Evolutionary conservation across 176 grass and related monocot genomes (phyloP), one percentile per base, ranked within the genome.

Genomic region (Eremochloa ophiuroides): DNA sequence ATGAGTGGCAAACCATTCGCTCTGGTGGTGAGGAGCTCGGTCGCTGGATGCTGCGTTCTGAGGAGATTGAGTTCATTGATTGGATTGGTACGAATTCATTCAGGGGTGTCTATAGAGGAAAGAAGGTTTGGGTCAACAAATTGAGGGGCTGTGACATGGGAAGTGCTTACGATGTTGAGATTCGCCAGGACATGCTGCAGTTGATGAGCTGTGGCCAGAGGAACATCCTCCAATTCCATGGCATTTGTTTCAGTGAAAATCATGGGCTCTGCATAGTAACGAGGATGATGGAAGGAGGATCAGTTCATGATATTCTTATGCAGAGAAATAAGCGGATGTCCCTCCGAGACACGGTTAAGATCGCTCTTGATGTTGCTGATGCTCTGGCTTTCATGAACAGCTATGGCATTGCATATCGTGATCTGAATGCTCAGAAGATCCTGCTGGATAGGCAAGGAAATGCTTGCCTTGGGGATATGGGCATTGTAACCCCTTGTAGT

Each of bases 401-500:
- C 70, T 94, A 93, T 55, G 91, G 90, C 38, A 88, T 99, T 39
- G 82, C 91, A 3, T 99, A 99, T 69, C 87, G 93, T 33, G 93
- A 95, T 81, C 88, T 99, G 69, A 99, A 95, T 25, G 85, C 93
- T 44, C 87, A 74, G n/a, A 82, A 83, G 44, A 95, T 99, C 85
- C 87, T 99, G 23, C 79, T 99, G 29, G 96, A 95, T 63, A 88
- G 83, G 59, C 90, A 93, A 56, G 93, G 91, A 28, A 99, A 93
- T 85, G 93, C 96, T 72, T 95, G 86, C 84, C 85, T 99, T 31
- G 96, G 96, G 15, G 96, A 99, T 80, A 99, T 95, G 96, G 96
- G 96, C 33, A 85, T 90, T 71, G 89, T 99, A 86, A 88, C 85
- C 44, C 86, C 96, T 82, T 95, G 93, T 84, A 95, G 91, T 78